Base-by-base conservation (phyloP, 352 stramenopile species). In the Thraustotheca clavata region DNA sequence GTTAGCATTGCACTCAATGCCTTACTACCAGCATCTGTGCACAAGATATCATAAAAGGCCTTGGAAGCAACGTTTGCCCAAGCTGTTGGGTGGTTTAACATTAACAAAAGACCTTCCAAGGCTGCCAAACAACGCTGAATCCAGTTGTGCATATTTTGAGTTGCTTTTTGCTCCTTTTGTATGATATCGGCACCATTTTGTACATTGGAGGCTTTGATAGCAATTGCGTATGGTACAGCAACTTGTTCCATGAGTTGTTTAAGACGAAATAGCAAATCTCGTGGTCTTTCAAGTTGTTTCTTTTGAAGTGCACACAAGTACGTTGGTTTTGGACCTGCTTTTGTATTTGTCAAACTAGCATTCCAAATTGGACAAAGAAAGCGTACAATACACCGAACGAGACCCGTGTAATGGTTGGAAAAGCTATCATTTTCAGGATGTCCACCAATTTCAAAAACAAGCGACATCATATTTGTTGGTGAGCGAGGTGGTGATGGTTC, bases 21-120 rank as follows among this genome's bases (percentile, higher is more conserved):
- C 12, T 5, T 33, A 0, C 41, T 46, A 24, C 57, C 38, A 33
- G 11, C 22, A 2, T 65, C 57, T 1, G 20, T 54, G 22, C 57
- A 27, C 24, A 65, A 29, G 4, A 65, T 46, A 24, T 65, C 57
- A 46, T 65, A 34, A 22, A 65, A 65, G 29, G 26, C n/a, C 31
- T 38, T 3, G 4, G 7, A 16, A 4, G 33, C 22, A 24, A 31
- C 8, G 11, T 65, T 9, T 11, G 29, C 57, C 9, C 4, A 47
- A 36, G 27, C 29, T 14, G 38, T 54, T 26, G 38, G n/a, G 38
- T 54, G 36, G 31, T 40, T 22, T 27, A 24, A 22, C 36, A 65
- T 8, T 46, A 43, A 55, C 39, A 65, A 32, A 24, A 43, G 7
- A 31, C 11, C 43, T 52, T 52, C 43, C 24, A 24, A 52, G 18